Evolutionary conservation across 2,329 filamentous ascomycete species (phyloP).

Genomic region (Erysiphe neolycopersici): DNA sequence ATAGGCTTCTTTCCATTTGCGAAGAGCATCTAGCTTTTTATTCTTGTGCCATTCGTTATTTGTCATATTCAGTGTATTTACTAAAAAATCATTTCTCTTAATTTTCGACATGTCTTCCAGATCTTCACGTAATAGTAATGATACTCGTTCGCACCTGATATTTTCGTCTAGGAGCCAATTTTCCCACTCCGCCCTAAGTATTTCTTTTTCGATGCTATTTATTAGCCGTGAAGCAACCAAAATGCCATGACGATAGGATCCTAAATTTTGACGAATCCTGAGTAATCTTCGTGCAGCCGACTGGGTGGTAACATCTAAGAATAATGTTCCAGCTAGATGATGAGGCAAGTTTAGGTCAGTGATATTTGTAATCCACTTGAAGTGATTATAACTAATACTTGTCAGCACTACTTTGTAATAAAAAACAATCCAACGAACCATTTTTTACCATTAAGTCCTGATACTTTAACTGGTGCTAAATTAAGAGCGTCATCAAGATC

Average conservation of each 20-base stretch:
- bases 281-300: conserved; percentile 37
- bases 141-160: conserved; percentile 39
- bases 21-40: conserved; percentile 19
- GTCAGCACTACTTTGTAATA: conserved; percentile 3
- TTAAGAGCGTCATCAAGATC: conserved; percentile 42
- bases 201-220: conserved; percentile 67
- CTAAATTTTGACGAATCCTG: conserved; percentile 59
- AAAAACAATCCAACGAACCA: conserved; percentile 16
- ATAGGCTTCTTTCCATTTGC: conserved; percentile 30
- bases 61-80: conserved; percentile 3
- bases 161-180: conserved; percentile 70
- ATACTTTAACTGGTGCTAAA: conserved; percentile 5
- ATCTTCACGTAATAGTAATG: conserved; percentile 18
- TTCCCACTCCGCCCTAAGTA: conserved; percentile 74
- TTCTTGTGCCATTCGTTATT: conserved; percentile 9
- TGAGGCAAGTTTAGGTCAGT: conserved; percentile 30
- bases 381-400: conserved; percentile 26
- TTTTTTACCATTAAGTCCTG: conserved; percentile 18
- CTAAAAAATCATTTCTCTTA: conserved; percentile 4
- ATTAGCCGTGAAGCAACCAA: conserved; percentile 75
- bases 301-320: conserved; percentile 22
- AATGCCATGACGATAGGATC: conserved; percentile 65
- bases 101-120: conserved; percentile 6
- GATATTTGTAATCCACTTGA: conserved; percentile 28
- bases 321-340: conserved; percentile 22